phyloP scores from a whole-genome alignment of 768 basidiomycete genomes.

The Thelephora aurantiotincta region DNA sequence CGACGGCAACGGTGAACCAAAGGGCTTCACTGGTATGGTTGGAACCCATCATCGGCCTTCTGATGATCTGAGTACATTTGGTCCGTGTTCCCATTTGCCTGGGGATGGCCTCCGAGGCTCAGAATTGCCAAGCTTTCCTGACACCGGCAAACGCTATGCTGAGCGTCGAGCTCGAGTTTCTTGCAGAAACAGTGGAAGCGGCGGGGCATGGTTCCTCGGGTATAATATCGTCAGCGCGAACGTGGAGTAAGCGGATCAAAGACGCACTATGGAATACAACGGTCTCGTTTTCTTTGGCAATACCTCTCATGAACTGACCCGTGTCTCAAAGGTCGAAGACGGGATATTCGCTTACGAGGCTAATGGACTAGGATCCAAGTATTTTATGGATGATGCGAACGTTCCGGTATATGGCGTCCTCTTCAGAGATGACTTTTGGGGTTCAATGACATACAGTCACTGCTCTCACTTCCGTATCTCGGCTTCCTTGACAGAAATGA shows the following conservation, averaged over 20 bases:
- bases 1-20: conserved; percentile 62
- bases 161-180: conserved; percentile 50
- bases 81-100: conserved; percentile 19
- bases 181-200: conserved; percentile 45
- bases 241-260: conserved; percentile 43
- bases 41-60: conserved; percentile 69
- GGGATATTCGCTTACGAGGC: conserved; percentile 67
- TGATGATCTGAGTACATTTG: conserved; percentile 57
- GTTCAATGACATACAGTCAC: conserved; percentile 28
- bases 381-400: conserved; percentile 80
- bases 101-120: background rate
- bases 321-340: conserved; percentile 32
- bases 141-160: conserved; percentile 77
- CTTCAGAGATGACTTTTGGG: background rate
- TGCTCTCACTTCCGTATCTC: conserved; percentile 69
- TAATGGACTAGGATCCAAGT: conserved; percentile 57
- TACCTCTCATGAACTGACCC: background rate
- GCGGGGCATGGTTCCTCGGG: conserved; percentile 28
- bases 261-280: conserved; percentile 51
- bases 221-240: conserved; percentile 35
- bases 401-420: conserved; percentile 11
- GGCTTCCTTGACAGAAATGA: conserved; percentile 54
- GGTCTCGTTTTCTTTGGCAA: conserved; percentile 19
- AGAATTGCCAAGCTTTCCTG: conserved; percentile 39
- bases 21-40: conserved; percentile 58